A percentile compares a stretch with the other conserved stretches of the same genome.
Conservation (phyloP, 768 basidiomycete genomes). For the Hypsizygus marmoreus region DNA sequence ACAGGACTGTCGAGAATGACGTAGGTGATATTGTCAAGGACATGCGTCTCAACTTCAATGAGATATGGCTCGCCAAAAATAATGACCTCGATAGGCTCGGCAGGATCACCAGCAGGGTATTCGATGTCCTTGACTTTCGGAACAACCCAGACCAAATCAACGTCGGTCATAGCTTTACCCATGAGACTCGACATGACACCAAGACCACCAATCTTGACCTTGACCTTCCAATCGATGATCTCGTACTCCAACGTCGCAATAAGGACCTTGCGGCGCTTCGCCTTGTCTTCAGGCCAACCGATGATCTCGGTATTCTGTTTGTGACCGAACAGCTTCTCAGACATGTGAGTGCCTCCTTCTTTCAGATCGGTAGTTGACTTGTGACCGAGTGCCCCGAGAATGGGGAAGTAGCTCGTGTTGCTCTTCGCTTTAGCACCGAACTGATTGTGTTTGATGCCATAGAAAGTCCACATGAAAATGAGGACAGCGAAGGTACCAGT, state of each 20-base stretch:
- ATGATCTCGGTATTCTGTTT: slow-evolving; percentile 74
- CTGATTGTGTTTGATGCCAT: slow-evolving; percentile 92
- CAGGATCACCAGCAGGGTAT: slow-evolving; percentile 88
- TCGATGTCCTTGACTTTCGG: slow-evolving; percentile 96
- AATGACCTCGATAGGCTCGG: slow-evolving; percentile 93
- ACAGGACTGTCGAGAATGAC: slow-evolving; percentile 94
- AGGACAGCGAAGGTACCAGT: slow-evolving; percentile 82
- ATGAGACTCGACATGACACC: slow-evolving; percentile 98
- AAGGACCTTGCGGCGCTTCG: slow-evolving; percentile 88
- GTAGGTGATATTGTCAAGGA: slow-evolving; percentile 93
- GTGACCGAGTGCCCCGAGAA: slow-evolving; percentile 64
- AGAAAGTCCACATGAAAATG: slow-evolving; percentile 95
- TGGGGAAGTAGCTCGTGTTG: slow-evolving; percentile 84
- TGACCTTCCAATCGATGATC: slow-evolving; percentile 95
- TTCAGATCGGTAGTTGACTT: slow-evolving; percentile 75
- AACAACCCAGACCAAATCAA: slow-evolving; percentile 90
- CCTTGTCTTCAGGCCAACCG: slow-evolving; percentile 95
- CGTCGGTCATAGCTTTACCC: slow-evolving; percentile 98
- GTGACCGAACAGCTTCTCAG: slow-evolving; percentile 74
- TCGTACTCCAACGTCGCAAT: slow-evolving; percentile 95
- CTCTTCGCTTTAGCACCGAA: slow-evolving; percentile 81
- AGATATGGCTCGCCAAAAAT: slow-evolving; percentile 96
- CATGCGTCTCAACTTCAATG: slow-evolving; percentile 93
- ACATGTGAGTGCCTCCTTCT: slow-evolving; percentile 54
- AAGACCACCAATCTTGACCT: slow-evolving; percentile 96